Base-by-base conservation (phyloP, 2,329 filamentous ascomycete genomes). In the Colletotrichum destructivum region DNA sequence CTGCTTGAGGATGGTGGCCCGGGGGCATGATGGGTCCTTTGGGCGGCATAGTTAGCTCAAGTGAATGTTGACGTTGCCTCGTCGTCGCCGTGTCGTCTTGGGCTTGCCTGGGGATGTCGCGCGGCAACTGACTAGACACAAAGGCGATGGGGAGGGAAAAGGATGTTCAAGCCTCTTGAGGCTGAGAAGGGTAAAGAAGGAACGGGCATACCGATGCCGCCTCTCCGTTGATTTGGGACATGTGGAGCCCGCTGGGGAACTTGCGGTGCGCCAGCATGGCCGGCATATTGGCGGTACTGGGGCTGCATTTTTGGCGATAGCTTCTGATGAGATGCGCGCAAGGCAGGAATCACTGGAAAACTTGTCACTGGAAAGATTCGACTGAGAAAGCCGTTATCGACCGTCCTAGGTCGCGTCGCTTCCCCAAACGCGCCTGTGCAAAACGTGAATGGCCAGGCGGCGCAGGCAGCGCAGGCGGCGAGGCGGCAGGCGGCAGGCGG, bases 1-100 rank as follows among this genome's bases (percentile, higher is more conserved):
- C 85, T 52, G 86, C 83, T 47, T 84, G 83, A 62, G 84, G 85
- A 44, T 88, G 87, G 71, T 86, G 84, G 55, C 85, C 85, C 57
- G 85, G 82, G 64, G 86, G 86, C 85, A 89, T 88, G 85, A 89
- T 89, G 71, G 87, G 87, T 40, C 87, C 87, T 88, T 76, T 64
- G 65, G 42, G 56, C 49, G 56, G 66, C 49, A 70, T 49, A 23
- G 60, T 72, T 38, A 70, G 66, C 61, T 15, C 60, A 42, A 51
- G 23, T 52, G 26, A 35, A 54, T 12, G n/a, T 52, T n/a, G 57
- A 61, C 11, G 31, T 40, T 15, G 13, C 31, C 11, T 21, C 18
- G 52, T 56, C 18, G 21, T 56, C 18, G 31, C 2, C n/a, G 18
- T 21, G 18, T 56, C 52, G 31, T 52, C 54, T 51, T 49, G 23